Percentiles rank a stretch among this genome's conserved stretches.
These are phyloP conservation scores for Colletotrichum melonis DNA, from an alignment of 2,329 filamentous ascomycete species.

Conservation along the genomic window DNA sequence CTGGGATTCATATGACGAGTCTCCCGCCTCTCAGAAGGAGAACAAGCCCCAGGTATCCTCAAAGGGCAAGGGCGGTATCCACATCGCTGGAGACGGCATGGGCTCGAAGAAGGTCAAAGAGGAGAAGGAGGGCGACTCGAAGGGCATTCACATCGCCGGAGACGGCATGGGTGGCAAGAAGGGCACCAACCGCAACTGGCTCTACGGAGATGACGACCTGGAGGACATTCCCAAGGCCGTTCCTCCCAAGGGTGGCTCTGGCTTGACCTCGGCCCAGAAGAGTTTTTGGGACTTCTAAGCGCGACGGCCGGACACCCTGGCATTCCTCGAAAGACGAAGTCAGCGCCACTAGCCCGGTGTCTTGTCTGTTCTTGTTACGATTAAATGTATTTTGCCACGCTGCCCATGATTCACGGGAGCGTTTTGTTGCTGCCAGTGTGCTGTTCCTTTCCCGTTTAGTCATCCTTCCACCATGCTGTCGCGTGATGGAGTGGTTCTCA, in stretches of 20 bases:
- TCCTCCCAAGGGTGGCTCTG: constrained; percentile 51
- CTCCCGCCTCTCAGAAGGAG: constrained; percentile 64
- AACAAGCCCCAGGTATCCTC: constrained; percentile 49
- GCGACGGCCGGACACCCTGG: not conserved
- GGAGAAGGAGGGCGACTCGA: constrained; percentile 44
- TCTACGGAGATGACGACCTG: constrained; percentile 64
- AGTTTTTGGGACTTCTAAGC: constrained; percentile 61
- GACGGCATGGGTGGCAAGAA: constrained; percentile 75
- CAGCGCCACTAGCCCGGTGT: not conserved
- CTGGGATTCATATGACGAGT: constrained; percentile 68
- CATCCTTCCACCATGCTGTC: not conserved
- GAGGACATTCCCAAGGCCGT: constrained; percentile 46
- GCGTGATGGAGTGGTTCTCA: too few species aligned
- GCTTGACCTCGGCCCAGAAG: constrained; percentile 45
- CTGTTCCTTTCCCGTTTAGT: constrained; percentile 27
- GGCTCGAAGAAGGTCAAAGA: constrained; percentile 63
- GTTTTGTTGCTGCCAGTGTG: constrained; percentile 24
- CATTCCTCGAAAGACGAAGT: constrained; percentile 15
- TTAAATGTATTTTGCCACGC: constrained; percentile 44
- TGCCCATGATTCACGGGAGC: constrained; percentile 48
- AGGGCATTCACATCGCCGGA: constrained; percentile 62
- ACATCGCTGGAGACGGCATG: constrained; percentile 74
- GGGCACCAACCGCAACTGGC: constrained; percentile 67
- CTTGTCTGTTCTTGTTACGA: constrained; percentile 39
- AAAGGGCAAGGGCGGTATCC: constrained; percentile 43